A percentile compares a stretch with the other conserved stretches of the same genome.
Conservation (phyloP, 805 yeast genomes). For the Jamesozyma hellenica region DNA sequence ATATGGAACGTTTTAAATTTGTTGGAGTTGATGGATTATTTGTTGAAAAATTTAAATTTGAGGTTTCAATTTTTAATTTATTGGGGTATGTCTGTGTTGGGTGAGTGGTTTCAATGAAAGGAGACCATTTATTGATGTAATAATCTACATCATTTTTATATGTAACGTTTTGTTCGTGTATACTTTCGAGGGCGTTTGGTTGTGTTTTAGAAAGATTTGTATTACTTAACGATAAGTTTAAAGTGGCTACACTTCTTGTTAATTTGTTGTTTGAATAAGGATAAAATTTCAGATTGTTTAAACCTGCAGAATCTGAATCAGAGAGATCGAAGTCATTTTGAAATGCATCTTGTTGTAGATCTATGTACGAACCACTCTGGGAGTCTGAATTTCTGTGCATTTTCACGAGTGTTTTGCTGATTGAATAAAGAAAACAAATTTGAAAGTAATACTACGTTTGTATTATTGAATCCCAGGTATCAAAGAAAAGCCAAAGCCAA, state of each 20-base stretch:
- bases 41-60: too few species aligned
- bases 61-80: neutral
- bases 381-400: neutral
- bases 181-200: constrained; percentile 4
- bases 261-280: constrained; percentile 27
- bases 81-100: neutral
- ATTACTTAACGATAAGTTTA: constrained; percentile 39
- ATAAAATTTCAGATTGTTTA: constrained; percentile 22
- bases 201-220: constrained; percentile 15
- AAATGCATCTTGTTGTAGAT: neutral
- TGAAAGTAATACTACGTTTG: too few species aligned
- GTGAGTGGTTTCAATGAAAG: constrained; percentile 8
- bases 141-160: constrained; percentile 11
- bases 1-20: constrained; percentile 17
- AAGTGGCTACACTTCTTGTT: constrained; percentile 44
- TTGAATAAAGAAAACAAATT: too few species aligned
- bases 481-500: too few species aligned
- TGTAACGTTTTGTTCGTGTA: constrained; percentile 5
- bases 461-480: too few species aligned
- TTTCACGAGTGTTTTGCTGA: too few species aligned
- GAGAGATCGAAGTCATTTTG: too few species aligned
- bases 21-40: constrained; percentile 14
- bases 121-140: constrained; percentile 23
- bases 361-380: neutral
- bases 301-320: neutral